phyloP scores from a whole-genome alignment of 257 asterid genomes.

The Asclepias syriaca region DNA sequence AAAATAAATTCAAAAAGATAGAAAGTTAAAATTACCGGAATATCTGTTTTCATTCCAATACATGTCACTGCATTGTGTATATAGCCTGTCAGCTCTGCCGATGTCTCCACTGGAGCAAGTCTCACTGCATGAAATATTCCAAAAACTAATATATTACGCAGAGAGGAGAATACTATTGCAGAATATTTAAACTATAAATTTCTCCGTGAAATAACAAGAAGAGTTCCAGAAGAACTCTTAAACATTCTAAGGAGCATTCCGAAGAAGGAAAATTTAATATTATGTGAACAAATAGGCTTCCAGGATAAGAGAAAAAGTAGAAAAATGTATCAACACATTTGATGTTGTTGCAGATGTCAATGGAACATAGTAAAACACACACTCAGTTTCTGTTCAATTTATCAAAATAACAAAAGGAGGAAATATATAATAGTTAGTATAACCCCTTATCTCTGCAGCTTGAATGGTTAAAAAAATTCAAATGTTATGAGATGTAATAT shows the following conservation, averaged over 20 bases:
- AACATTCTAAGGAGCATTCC: neutral
- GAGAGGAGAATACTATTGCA: neutral
- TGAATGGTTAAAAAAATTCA: neutral
- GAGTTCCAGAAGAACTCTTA: neutral
- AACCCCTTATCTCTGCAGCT: neutral
- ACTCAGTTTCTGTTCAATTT: neutral
- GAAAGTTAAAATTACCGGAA: slow-evolving; percentile 50
- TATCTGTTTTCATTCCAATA: slow-evolving; percentile 84
- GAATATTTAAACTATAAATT: neutral
- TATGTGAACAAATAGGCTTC: neutral
- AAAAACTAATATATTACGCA: slow-evolving; percentile 16
- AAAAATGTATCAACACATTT: neutral
- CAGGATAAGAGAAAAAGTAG: neutral
- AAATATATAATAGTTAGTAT: neutral
- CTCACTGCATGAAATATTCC: slow-evolving; percentile 56
- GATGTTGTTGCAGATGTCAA: neutral
- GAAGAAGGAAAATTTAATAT: neutral
- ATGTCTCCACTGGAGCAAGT: slow-evolving; percentile 84
- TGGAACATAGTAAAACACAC: neutral
- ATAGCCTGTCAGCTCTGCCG: slow-evolving; percentile 69
- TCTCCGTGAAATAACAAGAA: neutral
- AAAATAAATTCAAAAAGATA: neutral
- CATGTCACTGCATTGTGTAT: slow-evolving; percentile 84
- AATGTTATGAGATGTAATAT: neutral
- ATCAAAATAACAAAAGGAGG: neutral